Base-by-base conservation (phyloP, 192 early-diverging fungal genomes). In the Coemansia sp. region DNA sequence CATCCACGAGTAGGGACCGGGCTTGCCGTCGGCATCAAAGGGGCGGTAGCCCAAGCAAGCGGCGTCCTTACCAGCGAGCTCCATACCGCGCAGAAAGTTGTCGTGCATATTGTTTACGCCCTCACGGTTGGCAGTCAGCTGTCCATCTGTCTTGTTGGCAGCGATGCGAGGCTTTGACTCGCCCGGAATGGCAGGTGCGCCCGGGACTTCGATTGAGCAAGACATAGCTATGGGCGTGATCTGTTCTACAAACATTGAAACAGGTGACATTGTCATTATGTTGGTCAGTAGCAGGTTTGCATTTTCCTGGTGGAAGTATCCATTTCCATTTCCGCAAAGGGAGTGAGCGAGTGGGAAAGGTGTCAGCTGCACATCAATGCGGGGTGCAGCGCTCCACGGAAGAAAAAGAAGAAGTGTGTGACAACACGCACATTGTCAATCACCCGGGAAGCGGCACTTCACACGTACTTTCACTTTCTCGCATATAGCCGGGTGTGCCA, bases 1-100 rank as follows among this genome's bases (percentile, higher is more conserved):
- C 66, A 93, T 72, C 89, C 92, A 98, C 59, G 84, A 58, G 88
- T 91, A 98, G 6, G 72, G 77, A 1, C 90, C 89, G 32, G 93
- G 84, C 70, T 91, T 89, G 74, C 67, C 67, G 21, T 72, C 64
- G 2, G 6, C 46, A 67, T 62, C 75, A 14, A 73, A 47, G 4
- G 75, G 80, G 2, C 80, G 72, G 65, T 77, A 67, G 2, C 80
- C 80, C 39, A 83, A 59, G 49, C 64, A 83, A 23, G 64, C 72
- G 6, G 69, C 62, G 42, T 75, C 66, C 13, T 71, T 46, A 23
- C 80, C 80, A 17, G 80, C 80, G 16, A 44, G 35, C 39, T 62
- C 69, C 73, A 83, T 74, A 4, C 80, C 80, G 9, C 57, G 67
- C 49, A 83, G 55, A 71, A 83, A 78, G 67, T 75, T 77, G 59